Base-by-base conservation (phyloP, 257 asterid genomes). In the Capsicum baccatum region DNA sequence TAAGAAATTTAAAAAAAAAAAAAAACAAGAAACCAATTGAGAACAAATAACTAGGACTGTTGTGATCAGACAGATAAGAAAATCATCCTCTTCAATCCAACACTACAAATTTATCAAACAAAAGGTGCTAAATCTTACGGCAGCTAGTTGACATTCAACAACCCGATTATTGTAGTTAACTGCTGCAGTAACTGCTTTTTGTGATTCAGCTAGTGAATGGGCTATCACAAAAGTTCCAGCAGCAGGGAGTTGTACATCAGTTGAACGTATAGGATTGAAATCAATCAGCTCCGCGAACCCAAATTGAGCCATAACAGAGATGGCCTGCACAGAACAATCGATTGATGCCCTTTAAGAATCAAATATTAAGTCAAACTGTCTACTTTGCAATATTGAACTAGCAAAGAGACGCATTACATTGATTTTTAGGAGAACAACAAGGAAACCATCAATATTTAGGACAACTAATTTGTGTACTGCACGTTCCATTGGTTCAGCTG, bases 281-380 rank as follows among this genome's bases (percentile, higher is more conserved):
- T 95, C 99, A 62, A 97, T 95, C 54, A 97, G 97, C 83, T 94
- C 94, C n/a, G 99, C 98, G 37, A 95, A 91, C 35, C 99, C 98
- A 69, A 95, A 90, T 87, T 94, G 93, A 79, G 97, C 98, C 99
- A 97, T 97, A 84, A 94, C 92, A 6, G 98, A 95, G 83, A 95
- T 97, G 59, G 99, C 98, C 73, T 96, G 95, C 57, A 67, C 56
- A 84, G 12, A 60, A 69, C 17, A 12, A n/a, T 19, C 2, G 3
- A 39, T 15, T 37, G 52, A 15, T 68, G 54, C 50, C 16, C 54
- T 37, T 68, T 37, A 68, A 68, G 78, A 68, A 68, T 68, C 52
- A 68, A 37, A 68, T 68, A 68, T 37, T 68, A 68, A 68, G 52
- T 37, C 54, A 37, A 39, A 15, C 54, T 37, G 21, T 68, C 78